phyloP scores from a whole-genome alignment of 306 rosid species.

The Dryas octopetala region DNA sequence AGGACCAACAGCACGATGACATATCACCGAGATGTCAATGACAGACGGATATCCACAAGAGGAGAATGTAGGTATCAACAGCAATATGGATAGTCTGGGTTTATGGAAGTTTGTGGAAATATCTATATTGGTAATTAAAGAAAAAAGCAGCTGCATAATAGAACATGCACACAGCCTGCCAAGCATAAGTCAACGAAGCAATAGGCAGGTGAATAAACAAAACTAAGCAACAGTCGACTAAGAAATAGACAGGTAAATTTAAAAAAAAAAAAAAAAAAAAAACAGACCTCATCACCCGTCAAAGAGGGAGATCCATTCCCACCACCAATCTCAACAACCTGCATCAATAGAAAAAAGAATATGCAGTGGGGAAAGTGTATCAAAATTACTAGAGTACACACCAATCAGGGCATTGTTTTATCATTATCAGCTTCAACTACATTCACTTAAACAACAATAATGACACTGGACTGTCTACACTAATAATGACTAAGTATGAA shows the following conservation, averaged over 20 bases:
- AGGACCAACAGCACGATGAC: not conserved
- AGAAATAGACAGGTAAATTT: constrained; percentile 2
- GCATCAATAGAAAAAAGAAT: constrained; percentile 22
- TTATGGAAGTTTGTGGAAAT: not conserved
- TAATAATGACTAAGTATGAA: not conserved
- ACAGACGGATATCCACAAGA: not conserved
- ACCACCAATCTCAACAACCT: constrained; percentile 47
- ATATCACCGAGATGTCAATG: not conserved
- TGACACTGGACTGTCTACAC: not conserved
- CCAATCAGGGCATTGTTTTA: not conserved
- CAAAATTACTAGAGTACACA: constrained; percentile 10
- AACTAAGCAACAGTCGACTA: constrained; percentile 10
- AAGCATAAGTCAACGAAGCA: not conserved
- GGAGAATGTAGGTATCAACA: not conserved
- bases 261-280: not conserved
- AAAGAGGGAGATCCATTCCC: constrained; percentile 37
- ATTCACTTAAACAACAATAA: too few species aligned
- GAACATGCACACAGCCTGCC: not conserved
- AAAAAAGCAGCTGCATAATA: not conserved
- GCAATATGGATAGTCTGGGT: not conserved
- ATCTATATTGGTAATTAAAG: not conserved
- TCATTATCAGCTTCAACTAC: not conserved
- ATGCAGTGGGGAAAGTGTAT: not conserved
- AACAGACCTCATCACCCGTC: constrained; percentile 50
- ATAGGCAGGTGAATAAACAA: not conserved